Percentiles rank a stretch among this genome's conserved stretches.
Conservation (phyloP, 208 protist genomes). For the Trypanosoma conorhini region DNA sequence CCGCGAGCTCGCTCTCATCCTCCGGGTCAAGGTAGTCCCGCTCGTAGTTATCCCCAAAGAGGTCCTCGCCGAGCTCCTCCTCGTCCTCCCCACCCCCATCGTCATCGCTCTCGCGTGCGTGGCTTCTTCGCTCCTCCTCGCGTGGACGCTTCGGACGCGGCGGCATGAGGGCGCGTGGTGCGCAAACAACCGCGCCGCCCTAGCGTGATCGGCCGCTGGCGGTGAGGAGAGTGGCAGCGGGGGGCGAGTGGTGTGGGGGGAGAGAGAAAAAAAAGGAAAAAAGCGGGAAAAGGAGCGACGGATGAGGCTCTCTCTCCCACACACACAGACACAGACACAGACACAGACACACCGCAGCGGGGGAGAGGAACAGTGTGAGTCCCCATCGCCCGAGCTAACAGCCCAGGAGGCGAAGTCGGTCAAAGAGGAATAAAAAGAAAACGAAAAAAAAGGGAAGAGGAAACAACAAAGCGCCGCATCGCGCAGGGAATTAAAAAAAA, state of each 20-base stretch:
- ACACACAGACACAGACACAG: too few relatives aligned
- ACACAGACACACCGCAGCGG: too few relatives aligned
- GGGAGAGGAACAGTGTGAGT: too few relatives aligned
- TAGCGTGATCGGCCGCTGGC: neutral
- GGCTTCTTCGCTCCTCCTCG: conserved; percentile 7
- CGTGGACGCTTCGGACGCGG: conserved; percentile 30
- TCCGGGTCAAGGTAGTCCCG: conserved; percentile 83
- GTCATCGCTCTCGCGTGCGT: conserved; percentile 9
- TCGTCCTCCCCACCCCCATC: conserved; percentile 37
- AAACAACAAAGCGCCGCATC: conserved; percentile 16
- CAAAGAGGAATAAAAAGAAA: conserved; percentile 10
- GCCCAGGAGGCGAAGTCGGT: neutral
- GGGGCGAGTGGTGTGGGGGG: neutral
- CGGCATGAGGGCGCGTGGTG: conserved; percentile 7
- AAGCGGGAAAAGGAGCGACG: neutral
- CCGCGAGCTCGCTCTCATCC: conserved; percentile 72
- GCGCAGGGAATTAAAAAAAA: neutral
- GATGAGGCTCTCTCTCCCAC: neutral
- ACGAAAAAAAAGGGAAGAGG: conserved; percentile 12
- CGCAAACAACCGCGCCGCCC: neutral
- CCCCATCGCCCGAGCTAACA: neutral
- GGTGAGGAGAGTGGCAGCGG: neutral
- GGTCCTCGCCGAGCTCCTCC: conserved; percentile 69
- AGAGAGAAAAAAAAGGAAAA: neutral
- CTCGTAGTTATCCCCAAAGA: conserved; percentile 91